Evolutionary conservation across 768 basidiomycete species (phyloP).

Genomic region (Auricularia heimuer): DNA sequence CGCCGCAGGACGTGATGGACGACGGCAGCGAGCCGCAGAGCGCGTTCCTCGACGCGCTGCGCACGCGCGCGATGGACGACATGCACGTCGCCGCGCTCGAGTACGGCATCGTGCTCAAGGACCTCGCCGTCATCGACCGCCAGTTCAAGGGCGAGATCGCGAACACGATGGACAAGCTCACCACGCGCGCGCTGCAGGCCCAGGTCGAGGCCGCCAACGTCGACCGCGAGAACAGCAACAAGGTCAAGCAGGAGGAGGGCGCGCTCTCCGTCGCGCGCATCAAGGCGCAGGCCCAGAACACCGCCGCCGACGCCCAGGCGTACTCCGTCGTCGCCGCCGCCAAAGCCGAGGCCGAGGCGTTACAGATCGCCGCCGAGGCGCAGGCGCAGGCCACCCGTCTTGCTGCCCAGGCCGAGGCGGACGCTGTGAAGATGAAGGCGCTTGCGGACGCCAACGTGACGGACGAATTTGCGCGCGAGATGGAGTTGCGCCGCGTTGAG

Average conservation of each 20-base stretch:
- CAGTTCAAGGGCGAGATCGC: conserved; percentile 84
- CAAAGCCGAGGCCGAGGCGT: conserved; percentile 56
- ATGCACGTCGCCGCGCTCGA: conserved; percentile 72
- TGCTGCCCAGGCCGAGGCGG: conserved; percentile 65
- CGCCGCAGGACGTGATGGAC: conserved; percentile 57
- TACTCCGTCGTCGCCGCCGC: conserved; percentile 67
- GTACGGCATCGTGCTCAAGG: conserved; percentile 76
- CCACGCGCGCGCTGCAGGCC: conserved; percentile 73
- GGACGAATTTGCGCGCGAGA: conserved; percentile 65
- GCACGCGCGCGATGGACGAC: conserved; percentile 81
- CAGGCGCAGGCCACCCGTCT: conserved; percentile 70
- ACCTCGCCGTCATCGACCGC: conserved; percentile 78
- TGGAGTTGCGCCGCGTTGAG: conserved; percentile 61
- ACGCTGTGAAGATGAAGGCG: conserved; percentile 55
- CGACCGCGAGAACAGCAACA: conserved; percentile 79
- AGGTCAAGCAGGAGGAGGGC: conserved; percentile 69
- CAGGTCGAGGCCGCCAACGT: conserved; percentile 86
- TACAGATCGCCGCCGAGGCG: conserved; percentile 64
- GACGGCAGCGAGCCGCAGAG: conserved; percentile 60
- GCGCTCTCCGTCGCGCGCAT: conserved; percentile 66
- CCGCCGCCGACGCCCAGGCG: conserved; percentile 66
- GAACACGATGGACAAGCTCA: conserved; percentile 74
- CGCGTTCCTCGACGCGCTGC: conserved; percentile 72
- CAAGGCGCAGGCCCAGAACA: conserved; percentile 54
- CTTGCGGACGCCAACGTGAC: conserved; percentile 49